These are phyloP conservation scores for Lasiosphaeria ovina DNA, from an alignment of 495 filamentous ascomycete genomes.

Conservation along the genomic window DNA sequence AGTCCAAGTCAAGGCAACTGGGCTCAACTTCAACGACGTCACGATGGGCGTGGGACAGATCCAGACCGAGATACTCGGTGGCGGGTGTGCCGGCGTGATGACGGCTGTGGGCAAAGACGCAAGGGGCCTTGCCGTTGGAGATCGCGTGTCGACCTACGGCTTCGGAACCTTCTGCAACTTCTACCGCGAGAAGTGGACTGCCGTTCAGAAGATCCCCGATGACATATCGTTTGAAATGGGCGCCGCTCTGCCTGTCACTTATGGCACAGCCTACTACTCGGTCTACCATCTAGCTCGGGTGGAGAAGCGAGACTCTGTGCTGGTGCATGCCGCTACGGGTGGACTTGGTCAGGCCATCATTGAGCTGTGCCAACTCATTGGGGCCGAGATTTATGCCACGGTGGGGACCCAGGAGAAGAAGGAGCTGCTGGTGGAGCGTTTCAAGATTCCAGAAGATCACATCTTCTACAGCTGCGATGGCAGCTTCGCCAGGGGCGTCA, in stretches of 20 bases:
- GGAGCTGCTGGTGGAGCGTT: constrained; percentile 38
- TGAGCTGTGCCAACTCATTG: constrained; percentile 44
- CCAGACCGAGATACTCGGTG: constrained; percentile 31
- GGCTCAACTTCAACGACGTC: constrained; percentile 37
- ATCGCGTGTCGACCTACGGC: constrained; percentile 33
- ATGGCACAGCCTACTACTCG: constrained; percentile 35
- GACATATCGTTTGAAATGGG: constrained; percentile 31
- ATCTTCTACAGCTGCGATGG: constrained; percentile 40
- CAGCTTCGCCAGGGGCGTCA: constrained; percentile 33
- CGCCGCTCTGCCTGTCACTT: constrained; percentile 34
- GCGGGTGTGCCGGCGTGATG: constrained; percentile 42
- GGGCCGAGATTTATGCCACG: constrained; percentile 50
- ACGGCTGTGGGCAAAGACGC: constrained; percentile 50
- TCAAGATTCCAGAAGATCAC: constrained; percentile 46
- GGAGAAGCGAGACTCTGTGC: constrained; percentile 45
- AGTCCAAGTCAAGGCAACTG: constrained; percentile 21
- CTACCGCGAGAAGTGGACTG: not conserved
- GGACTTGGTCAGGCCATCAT: constrained; percentile 53
- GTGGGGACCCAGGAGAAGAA: constrained; percentile 46
- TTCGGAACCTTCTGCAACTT: constrained; percentile 8
- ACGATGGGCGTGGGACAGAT: constrained; percentile 24
- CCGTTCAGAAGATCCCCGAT: constrained; percentile 12
- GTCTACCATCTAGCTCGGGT: constrained; percentile 32
- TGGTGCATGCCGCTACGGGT: constrained; percentile 55
- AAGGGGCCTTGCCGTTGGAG: constrained; percentile 39